These are phyloP conservation scores for Vaccinium myrtillus DNA, from an alignment of 148 eudicot genomes.

Conservation along the genomic window DNA sequence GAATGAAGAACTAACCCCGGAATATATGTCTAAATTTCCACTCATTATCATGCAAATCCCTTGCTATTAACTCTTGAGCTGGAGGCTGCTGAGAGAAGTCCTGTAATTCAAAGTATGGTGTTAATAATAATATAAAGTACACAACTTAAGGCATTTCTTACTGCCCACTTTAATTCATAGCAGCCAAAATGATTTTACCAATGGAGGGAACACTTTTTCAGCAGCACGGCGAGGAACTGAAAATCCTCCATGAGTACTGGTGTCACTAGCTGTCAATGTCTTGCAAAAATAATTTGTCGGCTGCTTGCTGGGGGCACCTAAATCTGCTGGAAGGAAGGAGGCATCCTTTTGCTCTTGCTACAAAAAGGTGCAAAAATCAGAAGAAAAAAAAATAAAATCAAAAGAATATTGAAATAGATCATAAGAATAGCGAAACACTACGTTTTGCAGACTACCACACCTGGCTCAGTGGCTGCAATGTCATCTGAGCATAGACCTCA, in stretches of 20 bases:
- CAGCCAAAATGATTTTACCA: slow-evolving; percentile 42
- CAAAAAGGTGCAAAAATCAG: background rate
- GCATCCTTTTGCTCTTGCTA: slow-evolving; percentile 95
- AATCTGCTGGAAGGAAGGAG: slow-evolving; percentile 73
- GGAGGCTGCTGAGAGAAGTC: slow-evolving; percentile 93
- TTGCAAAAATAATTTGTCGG: slow-evolving; percentile 92
- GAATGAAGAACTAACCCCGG: slow-evolving; percentile 50
- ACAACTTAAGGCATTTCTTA: background rate
- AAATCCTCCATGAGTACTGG: slow-evolving; percentile 95
- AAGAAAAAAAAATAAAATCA: background rate
- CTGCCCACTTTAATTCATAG: background rate
- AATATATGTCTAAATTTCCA: slow-evolving; percentile 96
- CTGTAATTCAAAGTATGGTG: slow-evolving; percentile 28
- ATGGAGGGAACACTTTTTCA: slow-evolving; percentile 95
- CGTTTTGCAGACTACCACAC: slow-evolving; percentile 13
- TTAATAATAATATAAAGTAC: background rate
- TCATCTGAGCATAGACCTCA: slow-evolving; percentile 97
- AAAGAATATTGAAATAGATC: slow-evolving; percentile 1
- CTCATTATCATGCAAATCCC: slow-evolving; percentile 89
- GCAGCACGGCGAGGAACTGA: slow-evolving; percentile 98
- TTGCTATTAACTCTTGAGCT: slow-evolving; percentile 79
- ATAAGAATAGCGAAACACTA: slow-evolving; percentile 17
- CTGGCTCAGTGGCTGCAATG: slow-evolving; percentile 86
- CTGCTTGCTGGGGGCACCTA: slow-evolving; percentile 80
- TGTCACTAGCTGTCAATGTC: slow-evolving; percentile 90